These are phyloP conservation scores for Boletus tylopilopsis DNA, from an alignment of 768 basidiomycete species.

Conservation along the genomic window DNA sequence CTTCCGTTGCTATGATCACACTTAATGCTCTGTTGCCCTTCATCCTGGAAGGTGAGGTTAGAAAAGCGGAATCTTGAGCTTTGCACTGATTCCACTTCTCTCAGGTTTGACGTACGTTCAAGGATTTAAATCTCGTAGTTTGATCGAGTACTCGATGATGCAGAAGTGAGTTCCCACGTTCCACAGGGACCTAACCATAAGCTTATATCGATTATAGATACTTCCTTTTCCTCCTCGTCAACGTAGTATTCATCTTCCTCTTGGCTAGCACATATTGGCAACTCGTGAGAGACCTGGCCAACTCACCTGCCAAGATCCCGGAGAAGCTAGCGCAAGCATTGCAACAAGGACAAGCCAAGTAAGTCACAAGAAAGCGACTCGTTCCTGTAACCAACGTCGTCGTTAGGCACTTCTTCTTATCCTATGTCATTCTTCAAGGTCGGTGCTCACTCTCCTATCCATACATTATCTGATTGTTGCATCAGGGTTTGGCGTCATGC, in stretches of 20 bases:
- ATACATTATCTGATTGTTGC: slow-evolving; percentile 4
- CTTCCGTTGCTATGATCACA: slow-evolving; percentile 84
- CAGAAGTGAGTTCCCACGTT: slow-evolving; percentile 62
- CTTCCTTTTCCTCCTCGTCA: slow-evolving; percentile 86
- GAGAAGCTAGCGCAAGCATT: slow-evolving; percentile 87
- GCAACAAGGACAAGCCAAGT: slow-evolving; percentile 72
- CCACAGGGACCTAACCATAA: not conserved
- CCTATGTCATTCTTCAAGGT: slow-evolving; percentile 85
- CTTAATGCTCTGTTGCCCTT: slow-evolving; percentile 90
- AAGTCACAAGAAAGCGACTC: slow-evolving; percentile 8
- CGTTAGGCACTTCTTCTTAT: slow-evolving; percentile 73
- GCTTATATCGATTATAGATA: slow-evolving; percentile 53
- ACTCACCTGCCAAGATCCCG: slow-evolving; percentile 90
- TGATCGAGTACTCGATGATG: slow-evolving; percentile 89
- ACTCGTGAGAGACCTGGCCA: slow-evolving; percentile 85
- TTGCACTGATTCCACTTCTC: slow-evolving; percentile 28
- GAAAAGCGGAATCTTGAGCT: not conserved
- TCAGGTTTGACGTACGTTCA: slow-evolving; percentile 76
- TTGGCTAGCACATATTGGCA: slow-evolving; percentile 91
- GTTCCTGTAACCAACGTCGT: slow-evolving; percentile 9
- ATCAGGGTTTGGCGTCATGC: slow-evolving; percentile 88
- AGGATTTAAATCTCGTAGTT: slow-evolving; percentile 84
- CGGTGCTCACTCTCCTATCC: not conserved
- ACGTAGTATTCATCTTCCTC: slow-evolving; percentile 93
- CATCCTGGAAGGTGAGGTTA: slow-evolving; percentile 69